Conservation (phyloP, 495 filamentous ascomycete genomes). For the Chaetomium cochliodes region DNA sequence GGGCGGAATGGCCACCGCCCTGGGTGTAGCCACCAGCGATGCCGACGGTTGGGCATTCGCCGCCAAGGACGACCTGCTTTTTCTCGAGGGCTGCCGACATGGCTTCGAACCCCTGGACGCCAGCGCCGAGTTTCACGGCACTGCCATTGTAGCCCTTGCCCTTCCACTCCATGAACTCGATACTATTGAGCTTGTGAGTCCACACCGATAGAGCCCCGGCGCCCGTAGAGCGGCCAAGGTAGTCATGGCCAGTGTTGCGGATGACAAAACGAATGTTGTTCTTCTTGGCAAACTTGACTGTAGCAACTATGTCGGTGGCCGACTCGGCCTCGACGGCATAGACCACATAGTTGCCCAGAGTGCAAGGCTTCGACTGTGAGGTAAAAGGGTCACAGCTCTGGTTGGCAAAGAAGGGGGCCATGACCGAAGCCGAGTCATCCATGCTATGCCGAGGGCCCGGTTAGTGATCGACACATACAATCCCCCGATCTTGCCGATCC, state of each 20-base stretch:
- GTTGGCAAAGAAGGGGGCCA: conserved; percentile 50
- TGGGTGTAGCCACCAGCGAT: conserved; percentile 55
- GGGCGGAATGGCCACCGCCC: conserved; percentile 60
- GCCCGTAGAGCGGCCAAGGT: conserved; percentile 51
- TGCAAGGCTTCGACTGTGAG: conserved; percentile 41
- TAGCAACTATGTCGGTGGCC: conserved; percentile 41
- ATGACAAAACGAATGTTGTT: conserved; percentile 50
- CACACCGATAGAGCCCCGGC: conserved; percentile 51
- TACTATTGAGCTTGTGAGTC: conserved; percentile 54
- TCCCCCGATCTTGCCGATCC: background rate
- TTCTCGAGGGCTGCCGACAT: conserved; percentile 45
- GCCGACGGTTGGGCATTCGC: conserved; percentile 55
- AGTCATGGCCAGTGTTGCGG: conserved; percentile 51
- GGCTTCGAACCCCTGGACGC: conserved; percentile 56
- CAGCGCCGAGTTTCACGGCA: conserved; percentile 58
- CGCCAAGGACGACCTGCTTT: conserved; percentile 53
- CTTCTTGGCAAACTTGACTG: conserved; percentile 48
- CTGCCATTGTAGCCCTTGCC: conserved; percentile 44
- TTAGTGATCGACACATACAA: conserved; percentile 24
- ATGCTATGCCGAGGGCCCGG: conserved; percentile 41
- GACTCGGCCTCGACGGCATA: conserved; percentile 54
- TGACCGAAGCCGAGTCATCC: conserved; percentile 43
- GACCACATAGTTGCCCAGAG: conserved; percentile 54
- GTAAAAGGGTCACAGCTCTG: conserved; percentile 42
- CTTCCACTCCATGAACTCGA: conserved; percentile 44